phyloP scores from a whole-genome alignment of 2,329 filamentous ascomycete genomes.

The Fusarium lyarnte region DNA sequence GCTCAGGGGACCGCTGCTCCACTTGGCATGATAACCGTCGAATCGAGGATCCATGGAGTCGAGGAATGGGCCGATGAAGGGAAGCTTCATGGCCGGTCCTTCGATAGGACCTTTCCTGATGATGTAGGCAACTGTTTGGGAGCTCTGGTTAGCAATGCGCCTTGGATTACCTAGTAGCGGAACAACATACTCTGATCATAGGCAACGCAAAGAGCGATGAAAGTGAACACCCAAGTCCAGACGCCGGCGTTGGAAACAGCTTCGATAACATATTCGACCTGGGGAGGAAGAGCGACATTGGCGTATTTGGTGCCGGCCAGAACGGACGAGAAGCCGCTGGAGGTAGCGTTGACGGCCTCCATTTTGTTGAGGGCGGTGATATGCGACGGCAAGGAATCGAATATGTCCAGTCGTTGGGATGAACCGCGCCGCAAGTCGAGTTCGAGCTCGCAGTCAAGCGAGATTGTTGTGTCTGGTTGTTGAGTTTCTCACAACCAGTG shows the following conservation, averaged over 20 bases:
- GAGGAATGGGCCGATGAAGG: conserved; percentile 95
- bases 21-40: conserved; percentile 89
- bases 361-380: conserved; percentile 46
- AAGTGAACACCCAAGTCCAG: conserved; percentile 72
- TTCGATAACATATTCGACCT: conserved; percentile 65
- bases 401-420: background rate
- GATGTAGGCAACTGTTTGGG: conserved; percentile 74
- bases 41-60: conserved; percentile 93
- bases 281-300: conserved; percentile 61
- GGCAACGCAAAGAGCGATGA: conserved; percentile 75
- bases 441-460: conserved; percentile 16
- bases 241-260: conserved; percentile 65
- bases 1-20: conserved; percentile 89
- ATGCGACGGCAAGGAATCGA: conserved; percentile 7
- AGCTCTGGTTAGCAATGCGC: conserved; percentile 32
- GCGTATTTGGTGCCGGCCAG: conserved; percentile 68
- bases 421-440: conserved; percentile 18
- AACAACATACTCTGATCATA: conserved; percentile 87
- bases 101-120: conserved; percentile 79
- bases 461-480: conserved; percentile 6
- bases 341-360: conserved; percentile 69
- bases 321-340: conserved; percentile 73
- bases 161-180: background rate
- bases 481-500: conserved; percentile 26
- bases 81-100: conserved; percentile 79